Percentiles rank a stretch among this genome's conserved stretches.
phyloP scores from a whole-genome alignment of 345 rosid species.

The Citrus cavaleriei region DNA sequence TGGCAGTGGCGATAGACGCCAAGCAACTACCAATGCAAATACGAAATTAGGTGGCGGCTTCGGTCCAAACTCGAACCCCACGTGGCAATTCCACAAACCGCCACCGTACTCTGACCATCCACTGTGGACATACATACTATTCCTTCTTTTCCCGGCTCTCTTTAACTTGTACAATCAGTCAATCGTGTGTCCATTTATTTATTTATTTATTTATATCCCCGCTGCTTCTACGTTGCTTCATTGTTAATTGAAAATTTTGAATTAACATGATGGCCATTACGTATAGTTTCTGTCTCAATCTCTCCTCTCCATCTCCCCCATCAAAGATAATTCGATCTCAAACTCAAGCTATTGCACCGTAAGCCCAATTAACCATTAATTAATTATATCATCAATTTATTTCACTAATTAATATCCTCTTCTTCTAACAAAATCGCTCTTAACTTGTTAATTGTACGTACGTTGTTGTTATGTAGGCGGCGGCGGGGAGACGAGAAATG shows the following conservation, averaged over 20 bases:
- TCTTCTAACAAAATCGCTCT: too few species aligned
- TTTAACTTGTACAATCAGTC: too few species aligned
- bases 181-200: too few species aligned
- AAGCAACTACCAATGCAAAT: not conserved
- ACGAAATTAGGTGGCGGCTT: not conserved
- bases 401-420: too few species aligned
- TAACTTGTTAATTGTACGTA: too few species aligned
- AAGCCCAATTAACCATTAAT: not conserved
- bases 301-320: conserved; percentile 20
- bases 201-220: not conserved
- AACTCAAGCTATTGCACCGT: not conserved
- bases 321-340: not conserved
- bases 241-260: too few species aligned
- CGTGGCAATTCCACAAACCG: not conserved
- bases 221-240: not conserved
- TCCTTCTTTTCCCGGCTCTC: not conserved
- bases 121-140: not conserved
- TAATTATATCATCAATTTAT: too few species aligned
- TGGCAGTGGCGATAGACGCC: not conserved
- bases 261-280: conserved; percentile 38
- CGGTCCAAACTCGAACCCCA: not conserved
- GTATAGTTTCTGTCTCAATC: conserved; percentile 43
- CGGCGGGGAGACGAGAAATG: conserved; percentile 21
- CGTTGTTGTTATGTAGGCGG: not conserved
- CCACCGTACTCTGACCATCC: conserved; percentile 9